Conservation (phyloP, 1,139 yeast genomes). For the Schwanniomyces etchellsii region DNA sequence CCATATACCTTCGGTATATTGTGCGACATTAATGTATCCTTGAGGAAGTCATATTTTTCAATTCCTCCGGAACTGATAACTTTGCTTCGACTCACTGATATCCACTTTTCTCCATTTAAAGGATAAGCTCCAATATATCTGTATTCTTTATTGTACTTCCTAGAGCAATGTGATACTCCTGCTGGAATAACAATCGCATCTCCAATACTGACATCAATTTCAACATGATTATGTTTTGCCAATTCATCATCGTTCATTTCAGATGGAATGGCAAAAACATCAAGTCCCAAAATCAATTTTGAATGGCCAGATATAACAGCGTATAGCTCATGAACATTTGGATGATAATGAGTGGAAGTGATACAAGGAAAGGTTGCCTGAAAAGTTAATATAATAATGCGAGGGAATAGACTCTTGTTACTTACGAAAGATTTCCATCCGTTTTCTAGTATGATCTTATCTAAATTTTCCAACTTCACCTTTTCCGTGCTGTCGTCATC, state of each 20-base stretch:
- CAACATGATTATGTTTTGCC: background rate
- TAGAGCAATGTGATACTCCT: slow-evolving; percentile 7
- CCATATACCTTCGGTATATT: too few species aligned
- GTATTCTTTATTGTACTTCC: slow-evolving; percentile 2
- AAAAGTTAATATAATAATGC: too few species aligned
- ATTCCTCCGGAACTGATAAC: too few species aligned
- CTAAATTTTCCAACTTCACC: too few species aligned
- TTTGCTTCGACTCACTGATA: too few species aligned
- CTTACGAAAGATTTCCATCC: too few species aligned
- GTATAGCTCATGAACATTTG: slow-evolving; percentile 8
- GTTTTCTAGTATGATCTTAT: too few species aligned
- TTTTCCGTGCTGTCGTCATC: too few species aligned
- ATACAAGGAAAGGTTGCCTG: slow-evolving; percentile 4
- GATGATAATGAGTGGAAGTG: slow-evolving; percentile 6
- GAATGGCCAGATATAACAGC: slow-evolving; percentile 6
- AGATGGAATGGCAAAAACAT: slow-evolving; percentile 2
- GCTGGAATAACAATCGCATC: slow-evolving; percentile 7
- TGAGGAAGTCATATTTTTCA: too few species aligned
- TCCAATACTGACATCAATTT: slow-evolving; percentile 3
- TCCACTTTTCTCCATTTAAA: slow-evolving; percentile 3
- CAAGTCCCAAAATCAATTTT: slow-evolving; percentile 5
- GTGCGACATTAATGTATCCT: too few species aligned
- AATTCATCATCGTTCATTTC: background rate
- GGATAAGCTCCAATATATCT: slow-evolving; percentile 6
- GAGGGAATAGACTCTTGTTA: too few species aligned